Conservation (phyloP, 2,329 filamentous ascomycete species). For the Tolypocladium sp. region DNA sequence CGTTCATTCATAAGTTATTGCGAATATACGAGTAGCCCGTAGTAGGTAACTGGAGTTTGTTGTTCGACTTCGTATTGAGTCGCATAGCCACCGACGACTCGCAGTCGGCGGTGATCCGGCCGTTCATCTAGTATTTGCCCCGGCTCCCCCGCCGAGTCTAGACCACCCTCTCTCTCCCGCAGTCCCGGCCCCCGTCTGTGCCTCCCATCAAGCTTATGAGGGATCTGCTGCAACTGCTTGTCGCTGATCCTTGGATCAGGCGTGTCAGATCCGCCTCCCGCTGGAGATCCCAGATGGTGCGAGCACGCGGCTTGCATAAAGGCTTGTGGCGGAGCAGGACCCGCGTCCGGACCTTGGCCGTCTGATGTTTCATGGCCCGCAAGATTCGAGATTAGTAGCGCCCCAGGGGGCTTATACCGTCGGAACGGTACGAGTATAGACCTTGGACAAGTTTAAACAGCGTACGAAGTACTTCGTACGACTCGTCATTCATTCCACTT, state of each 20-base stretch:
- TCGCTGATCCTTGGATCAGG: background rate
- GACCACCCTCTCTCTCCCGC: background rate
- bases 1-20: background rate
- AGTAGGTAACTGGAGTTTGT: background rate
- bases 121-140: background rate
- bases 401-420: too few species aligned
- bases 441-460: too few species aligned
- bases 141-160: background rate
- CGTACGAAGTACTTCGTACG: too few species aligned
- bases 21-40: too few species aligned
- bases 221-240: background rate
- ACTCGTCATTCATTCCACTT: constrained; percentile 41
- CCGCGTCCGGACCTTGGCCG: background rate
- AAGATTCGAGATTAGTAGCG: background rate
- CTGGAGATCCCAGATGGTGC: background rate
- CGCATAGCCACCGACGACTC: background rate
- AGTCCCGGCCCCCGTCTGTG: background rate
- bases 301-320: background rate
- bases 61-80: background rate
- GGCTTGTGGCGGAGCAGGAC: background rate
- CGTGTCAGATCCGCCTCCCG: background rate
- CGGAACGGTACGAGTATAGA: too few species aligned
- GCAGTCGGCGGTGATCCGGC: background rate
- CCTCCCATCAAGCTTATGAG: background rate
- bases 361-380: constrained; percentile 1